Conservation (phyloP, 83 land plant species). For the Diphasiastrum complanatum region DNA sequence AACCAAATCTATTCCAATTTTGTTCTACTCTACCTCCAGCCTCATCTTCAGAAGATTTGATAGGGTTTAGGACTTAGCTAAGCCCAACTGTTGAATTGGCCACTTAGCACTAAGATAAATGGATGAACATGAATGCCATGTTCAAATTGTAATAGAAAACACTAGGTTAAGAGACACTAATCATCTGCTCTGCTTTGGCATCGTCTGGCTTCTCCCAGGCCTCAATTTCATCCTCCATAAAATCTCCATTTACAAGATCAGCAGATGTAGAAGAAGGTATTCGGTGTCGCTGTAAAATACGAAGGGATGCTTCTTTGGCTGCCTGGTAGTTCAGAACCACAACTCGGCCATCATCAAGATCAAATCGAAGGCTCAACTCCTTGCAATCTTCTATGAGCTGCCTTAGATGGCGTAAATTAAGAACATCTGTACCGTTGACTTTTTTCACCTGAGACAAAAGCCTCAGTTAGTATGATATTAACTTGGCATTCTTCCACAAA, state of each 20-base stretch:
- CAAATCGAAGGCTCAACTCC: conserved; percentile 64
- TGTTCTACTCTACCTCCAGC: too few species aligned
- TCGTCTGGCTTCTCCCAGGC: conserved; percentile 32
- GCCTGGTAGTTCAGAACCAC: conserved; percentile 51
- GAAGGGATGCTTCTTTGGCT: conserved; percentile 72
- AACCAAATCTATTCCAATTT: too few species aligned
- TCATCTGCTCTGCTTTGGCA: too few species aligned
- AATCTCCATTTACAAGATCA: conserved; percentile 52
- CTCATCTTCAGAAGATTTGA: too few species aligned
- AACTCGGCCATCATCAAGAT: conserved; percentile 87
- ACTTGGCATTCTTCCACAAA: too few species aligned
- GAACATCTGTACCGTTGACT: conserved; percentile 70
- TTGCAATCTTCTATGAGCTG: conserved; percentile 61
- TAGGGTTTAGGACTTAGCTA: too few species aligned
- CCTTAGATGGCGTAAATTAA: conserved; percentile 66
- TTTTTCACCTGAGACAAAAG: conserved; percentile 95
- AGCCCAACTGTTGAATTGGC: too few species aligned
- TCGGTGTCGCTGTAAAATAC: conserved; percentile 71
- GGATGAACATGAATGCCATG: too few species aligned
- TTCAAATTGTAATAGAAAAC: too few species aligned
- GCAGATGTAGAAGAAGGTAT: conserved; percentile 68
- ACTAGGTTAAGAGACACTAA: too few species aligned
- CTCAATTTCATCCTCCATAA: conserved; percentile 14
- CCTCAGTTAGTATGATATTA: too few species aligned
- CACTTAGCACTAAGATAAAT: too few species aligned